These are phyloP conservation scores for Adansonia madagascariensis DNA, from an alignment of 441 rosid genomes.

Conservation along the genomic window DNA sequence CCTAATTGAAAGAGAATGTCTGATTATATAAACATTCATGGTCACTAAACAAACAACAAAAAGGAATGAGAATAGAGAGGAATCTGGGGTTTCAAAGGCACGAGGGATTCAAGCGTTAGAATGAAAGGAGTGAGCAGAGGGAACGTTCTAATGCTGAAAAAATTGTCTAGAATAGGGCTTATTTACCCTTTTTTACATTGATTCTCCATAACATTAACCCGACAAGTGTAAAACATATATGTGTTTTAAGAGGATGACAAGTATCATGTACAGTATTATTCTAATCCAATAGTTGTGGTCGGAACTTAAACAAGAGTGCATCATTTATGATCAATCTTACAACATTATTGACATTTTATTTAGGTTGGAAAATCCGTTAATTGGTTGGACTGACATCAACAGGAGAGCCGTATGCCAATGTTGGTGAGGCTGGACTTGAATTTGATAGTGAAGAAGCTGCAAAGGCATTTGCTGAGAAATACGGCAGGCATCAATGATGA, in stretches of 20 bases:
- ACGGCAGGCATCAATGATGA: constrained; percentile 55
- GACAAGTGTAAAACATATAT: too few relatives aligned
- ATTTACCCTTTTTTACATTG: too few relatives aligned
- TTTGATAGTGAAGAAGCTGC: constrained; percentile 85
- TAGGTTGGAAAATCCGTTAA: constrained; percentile 98
- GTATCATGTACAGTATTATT: too few relatives aligned
- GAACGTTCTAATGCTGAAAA: too few relatives aligned
- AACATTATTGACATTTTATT: neutral
- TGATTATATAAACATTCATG: neutral
- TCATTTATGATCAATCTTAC: too few relatives aligned
- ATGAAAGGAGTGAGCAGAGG: too few relatives aligned
- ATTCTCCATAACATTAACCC: too few relatives aligned
- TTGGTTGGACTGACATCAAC: constrained; percentile 91
- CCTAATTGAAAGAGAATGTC: neutral
- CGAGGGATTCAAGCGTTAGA: neutral
- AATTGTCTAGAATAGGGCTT: too few relatives aligned
- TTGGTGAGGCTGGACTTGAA: constrained; percentile 74
- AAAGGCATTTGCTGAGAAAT: constrained; percentile 74
- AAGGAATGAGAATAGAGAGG: neutral
- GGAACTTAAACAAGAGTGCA: too few relatives aligned
- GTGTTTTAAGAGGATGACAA: too few relatives aligned
- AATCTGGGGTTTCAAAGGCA: neutral
- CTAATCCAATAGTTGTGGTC: too few relatives aligned
- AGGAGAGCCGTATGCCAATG: constrained; percentile 93
- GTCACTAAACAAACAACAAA: neutral